These are phyloP conservation scores for Annulohypoxylon maeteangense DNA, from an alignment of 495 filamentous ascomycete species.

Conservation along the genomic window DNA sequence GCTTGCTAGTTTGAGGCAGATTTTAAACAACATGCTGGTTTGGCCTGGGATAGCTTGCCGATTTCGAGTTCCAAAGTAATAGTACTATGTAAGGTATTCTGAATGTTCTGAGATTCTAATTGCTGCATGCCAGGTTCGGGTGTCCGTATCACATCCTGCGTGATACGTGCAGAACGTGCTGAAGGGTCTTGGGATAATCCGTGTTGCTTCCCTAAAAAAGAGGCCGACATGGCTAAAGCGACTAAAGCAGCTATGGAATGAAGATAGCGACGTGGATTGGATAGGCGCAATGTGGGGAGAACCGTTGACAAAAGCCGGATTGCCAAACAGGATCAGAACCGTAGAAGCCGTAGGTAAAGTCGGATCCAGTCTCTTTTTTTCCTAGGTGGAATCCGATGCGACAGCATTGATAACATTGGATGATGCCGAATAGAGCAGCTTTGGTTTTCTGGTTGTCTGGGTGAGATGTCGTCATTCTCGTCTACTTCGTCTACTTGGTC, in stretches of 20 bases:
- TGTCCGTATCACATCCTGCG: conserved; percentile 35
- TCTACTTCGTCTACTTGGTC: conserved; percentile 23
- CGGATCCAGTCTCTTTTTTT: conserved; percentile 31
- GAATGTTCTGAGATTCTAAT: conserved; percentile 4
- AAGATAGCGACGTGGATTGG: conserved; percentile 1
- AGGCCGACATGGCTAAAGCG: conserved; percentile 8
- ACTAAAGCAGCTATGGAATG: conserved; percentile 8
- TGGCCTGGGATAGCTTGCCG: conserved; percentile 12
- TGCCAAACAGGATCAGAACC: conserved; percentile 23
- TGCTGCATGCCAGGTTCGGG: conserved; percentile 5
- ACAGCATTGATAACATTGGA: conserved; percentile 10
- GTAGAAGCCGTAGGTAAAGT: conserved; percentile 24
- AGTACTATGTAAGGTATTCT: neutral
- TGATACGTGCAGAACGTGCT: conserved; percentile 19
- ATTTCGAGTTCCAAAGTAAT: conserved; percentile 8
- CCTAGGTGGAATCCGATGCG: conserved; percentile 32
- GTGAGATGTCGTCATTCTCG: conserved; percentile 43
- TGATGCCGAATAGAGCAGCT: neutral
- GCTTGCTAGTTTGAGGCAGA: conserved; percentile 20
- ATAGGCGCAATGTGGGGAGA: conserved; percentile 33
- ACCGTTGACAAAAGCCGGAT: conserved; percentile 19
- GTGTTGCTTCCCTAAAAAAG: conserved; percentile 24
- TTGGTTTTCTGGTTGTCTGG: conserved; percentile 21
- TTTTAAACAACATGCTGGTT: conserved; percentile 16
- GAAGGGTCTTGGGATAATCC: conserved; percentile 23